A percentile compares a stretch with the other conserved stretches of the same genome.
These are phyloP conservation scores for Neurospora sp. DNA, from an alignment of 495 filamentous ascomycete genomes.

Conservation along the genomic window DNA sequence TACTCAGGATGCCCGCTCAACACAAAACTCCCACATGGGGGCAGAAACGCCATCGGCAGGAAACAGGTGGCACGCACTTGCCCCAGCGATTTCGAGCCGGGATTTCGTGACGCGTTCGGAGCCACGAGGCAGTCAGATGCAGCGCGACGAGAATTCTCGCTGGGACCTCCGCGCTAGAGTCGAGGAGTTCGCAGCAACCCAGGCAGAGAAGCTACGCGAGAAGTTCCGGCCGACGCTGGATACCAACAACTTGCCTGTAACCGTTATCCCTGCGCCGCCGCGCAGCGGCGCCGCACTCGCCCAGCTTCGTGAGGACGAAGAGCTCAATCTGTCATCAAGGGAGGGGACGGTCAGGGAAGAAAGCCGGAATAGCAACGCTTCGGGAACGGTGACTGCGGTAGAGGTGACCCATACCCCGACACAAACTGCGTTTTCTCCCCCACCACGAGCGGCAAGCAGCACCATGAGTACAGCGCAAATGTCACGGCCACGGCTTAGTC, in stretches of 20 bases:
- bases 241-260: constrained; percentile 39
- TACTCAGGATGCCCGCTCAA: constrained; percentile 7
- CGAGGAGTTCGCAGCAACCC: constrained; percentile 38
- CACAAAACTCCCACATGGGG: neutral
- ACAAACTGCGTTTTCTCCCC: neutral
- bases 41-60: neutral
- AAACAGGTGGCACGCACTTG: constrained; percentile 20
- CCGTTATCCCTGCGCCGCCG: constrained; percentile 38
- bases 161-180: constrained; percentile 37
- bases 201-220: constrained; percentile 37
- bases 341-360: neutral
- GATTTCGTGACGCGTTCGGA: constrained; percentile 15
- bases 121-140: neutral
- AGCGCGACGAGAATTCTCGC: constrained; percentile 1
- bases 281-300: constrained; percentile 36
- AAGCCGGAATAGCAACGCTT: constrained; percentile 7
- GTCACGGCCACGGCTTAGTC: neutral
- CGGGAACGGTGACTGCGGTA: neutral
- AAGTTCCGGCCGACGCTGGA: constrained; percentile 35
- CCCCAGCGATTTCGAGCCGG: constrained; percentile 9
- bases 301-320: constrained; percentile 33
- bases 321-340: constrained; percentile 7
- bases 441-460: neutral
- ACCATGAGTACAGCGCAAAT: neutral
- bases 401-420: neutral